These are phyloP conservation scores for Trametes cubensis DNA, from an alignment of 768 basidiomycete genomes.

Conservation along the genomic window DNA sequence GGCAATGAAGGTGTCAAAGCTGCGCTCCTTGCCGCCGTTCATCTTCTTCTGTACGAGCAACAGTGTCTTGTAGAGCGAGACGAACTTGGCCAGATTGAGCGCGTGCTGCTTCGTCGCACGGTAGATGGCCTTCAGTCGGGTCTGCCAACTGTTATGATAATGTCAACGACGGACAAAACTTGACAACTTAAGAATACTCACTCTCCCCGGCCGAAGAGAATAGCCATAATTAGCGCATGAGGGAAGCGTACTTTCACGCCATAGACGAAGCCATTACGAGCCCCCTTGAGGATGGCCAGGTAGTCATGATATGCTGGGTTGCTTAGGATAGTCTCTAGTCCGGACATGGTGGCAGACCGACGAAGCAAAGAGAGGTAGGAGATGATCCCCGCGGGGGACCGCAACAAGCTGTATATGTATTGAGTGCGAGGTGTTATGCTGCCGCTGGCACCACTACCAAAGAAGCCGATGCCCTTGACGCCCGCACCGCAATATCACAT, in stretches of 20 bases:
- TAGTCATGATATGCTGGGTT: constrained; percentile 87
- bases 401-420: constrained; percentile 9
- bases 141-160: constrained; percentile 58
- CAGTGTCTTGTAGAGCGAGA: constrained; percentile 87
- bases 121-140: constrained; percentile 70
- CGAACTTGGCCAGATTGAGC: constrained; percentile 90
- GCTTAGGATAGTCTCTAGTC: constrained; percentile 43
- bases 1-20: constrained; percentile 86
- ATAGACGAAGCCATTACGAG: constrained; percentile 87
- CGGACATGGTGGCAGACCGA: constrained; percentile 29
- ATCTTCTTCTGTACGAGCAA: constrained; percentile 80
- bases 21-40: constrained; percentile 82
- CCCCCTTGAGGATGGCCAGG: constrained; percentile 92
- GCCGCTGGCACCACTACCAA: constrained; percentile 15
- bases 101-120: constrained; percentile 90
- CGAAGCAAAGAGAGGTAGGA: neutral
- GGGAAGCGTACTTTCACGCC: constrained; percentile 92
- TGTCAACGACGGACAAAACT: constrained; percentile 19
- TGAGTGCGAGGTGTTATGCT: neutral
- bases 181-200: constrained; percentile 47
- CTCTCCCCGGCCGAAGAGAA: constrained; percentile 92
- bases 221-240: constrained; percentile 95
- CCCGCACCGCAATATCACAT: constrained; percentile 18
- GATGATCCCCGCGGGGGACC: constrained; percentile 6
- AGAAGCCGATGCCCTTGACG: constrained; percentile 15